Evolutionary conservation across 108 stramenopile genomes (phyloP).

Genomic region (Skeletonema marinoi): DNA sequence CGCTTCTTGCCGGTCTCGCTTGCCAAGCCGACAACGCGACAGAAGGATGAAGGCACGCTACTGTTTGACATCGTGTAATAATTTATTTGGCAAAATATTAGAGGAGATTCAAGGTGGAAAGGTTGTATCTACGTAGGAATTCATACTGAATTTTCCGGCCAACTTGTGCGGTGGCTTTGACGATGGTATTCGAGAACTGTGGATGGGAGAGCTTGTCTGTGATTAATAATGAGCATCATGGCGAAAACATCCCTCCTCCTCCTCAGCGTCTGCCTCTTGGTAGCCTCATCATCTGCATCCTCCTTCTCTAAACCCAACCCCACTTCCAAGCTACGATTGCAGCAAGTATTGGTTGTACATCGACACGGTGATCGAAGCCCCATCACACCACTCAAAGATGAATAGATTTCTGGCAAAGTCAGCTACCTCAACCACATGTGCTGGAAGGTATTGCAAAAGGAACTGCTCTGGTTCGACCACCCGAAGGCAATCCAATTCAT

Average conservation of each 20-base stretch:
- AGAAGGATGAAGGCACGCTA: neutral
- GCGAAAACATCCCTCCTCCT: neutral
- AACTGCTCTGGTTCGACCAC: constrained; percentile 41
- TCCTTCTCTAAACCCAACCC: neutral
- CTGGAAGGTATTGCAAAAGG: constrained; percentile 53
- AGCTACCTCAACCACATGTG: constrained; percentile 52
- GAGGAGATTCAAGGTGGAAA: neutral
- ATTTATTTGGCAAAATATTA: too few species aligned
- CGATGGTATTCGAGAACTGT: too few species aligned
- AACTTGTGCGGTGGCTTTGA: too few species aligned
- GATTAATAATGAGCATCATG: neutral
- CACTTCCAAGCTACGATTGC: constrained; percentile 7
- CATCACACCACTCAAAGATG: constrained; percentile 78
- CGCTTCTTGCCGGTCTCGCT: constrained; percentile 8
- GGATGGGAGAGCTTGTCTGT: too few species aligned
- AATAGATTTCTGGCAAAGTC: constrained; percentile 60
- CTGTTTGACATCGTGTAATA: neutral
- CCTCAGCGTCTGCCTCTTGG: neutral
- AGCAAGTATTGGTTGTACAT: constrained; percentile 71
- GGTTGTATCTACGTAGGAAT: too few species aligned
- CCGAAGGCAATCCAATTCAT: constrained; percentile 33
- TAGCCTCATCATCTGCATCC: neutral
- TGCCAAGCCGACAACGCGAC: constrained; percentile 10
- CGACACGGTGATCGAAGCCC: constrained; percentile 85
- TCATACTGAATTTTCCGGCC: too few species aligned